These are phyloP conservation scores for Dillenia suffruticosa DNA, from an alignment of 164 flowering plant species.

Conservation along the genomic window DNA sequence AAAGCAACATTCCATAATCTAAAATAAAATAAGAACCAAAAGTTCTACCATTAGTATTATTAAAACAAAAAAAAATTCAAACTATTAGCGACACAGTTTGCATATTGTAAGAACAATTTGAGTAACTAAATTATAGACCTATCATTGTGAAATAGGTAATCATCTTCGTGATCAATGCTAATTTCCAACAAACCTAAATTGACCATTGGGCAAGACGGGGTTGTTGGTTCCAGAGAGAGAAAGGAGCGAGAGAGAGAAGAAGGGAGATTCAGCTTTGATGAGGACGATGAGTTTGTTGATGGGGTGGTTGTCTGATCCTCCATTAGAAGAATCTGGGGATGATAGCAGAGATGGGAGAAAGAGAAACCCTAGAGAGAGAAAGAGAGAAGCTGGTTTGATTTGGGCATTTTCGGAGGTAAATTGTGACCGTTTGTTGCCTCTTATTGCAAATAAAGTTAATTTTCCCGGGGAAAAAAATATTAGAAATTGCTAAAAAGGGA, in stretches of 20 bases:
- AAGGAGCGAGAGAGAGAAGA: conserved; percentile 5
- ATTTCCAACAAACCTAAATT: no score
- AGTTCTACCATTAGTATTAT: no score
- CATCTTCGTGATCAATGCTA: no score
- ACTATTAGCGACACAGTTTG: no score
- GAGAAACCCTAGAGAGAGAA: conserved; percentile 12
- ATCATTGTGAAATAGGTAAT: no score
- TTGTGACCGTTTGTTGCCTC: conserved; percentile 9
- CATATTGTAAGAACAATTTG: no score
- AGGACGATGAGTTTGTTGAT: conserved; percentile 2
- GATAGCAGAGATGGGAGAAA: conserved; percentile 2
- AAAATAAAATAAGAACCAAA: no score
- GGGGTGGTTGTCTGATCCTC: conserved; percentile 10
- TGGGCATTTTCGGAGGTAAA: background rate
- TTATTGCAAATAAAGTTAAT: conserved; percentile 10
- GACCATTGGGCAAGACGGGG: conserved; percentile 27
- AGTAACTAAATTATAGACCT: no score
- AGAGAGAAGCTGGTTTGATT: conserved; percentile 7
- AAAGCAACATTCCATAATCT: no score
- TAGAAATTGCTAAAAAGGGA: background rate
- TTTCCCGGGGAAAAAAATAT: conserved; percentile 26
- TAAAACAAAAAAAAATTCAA: no score
- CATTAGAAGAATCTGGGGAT: conserved; percentile 7
- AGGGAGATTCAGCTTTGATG: conserved; percentile 35
- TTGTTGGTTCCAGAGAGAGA: conserved; percentile 1